Base-by-base conservation (phyloP, 768 basidiomycete genomes). In the Phylloporus sp. region DNA sequence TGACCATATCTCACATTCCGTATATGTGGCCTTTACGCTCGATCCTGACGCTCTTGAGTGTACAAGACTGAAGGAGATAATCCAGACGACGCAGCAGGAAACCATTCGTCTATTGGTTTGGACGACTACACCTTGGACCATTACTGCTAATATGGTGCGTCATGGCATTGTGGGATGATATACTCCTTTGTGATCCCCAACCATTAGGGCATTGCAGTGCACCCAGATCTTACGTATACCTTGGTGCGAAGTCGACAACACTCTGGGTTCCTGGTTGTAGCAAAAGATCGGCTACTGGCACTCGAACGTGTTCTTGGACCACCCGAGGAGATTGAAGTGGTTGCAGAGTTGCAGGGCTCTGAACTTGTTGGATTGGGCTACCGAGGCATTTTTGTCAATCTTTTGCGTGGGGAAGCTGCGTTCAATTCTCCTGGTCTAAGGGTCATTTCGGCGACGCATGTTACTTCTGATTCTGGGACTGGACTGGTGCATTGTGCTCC, bases 81-180 rank as follows among this genome's bases (percentile, higher is more conserved):
- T 78, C 41, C 69, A 65, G 22, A 51, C 71, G 15, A 52, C 76
- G 15, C 47, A 78, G 7, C 57, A 62, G 2, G 63, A 65, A 57
- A 16, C 60, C 44, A 68, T 85, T 11, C 76, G 77, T 26, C 59
- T 97, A 10, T 73, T 93, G 16, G 88, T 95, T 5, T 99, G 95
- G 95, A 98, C 95, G 3, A 98, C 95, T 4, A 98, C 95, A 0
- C 91, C 95, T 1, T 99, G 95, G 95, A 98, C 92, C 5, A 72
- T 98, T 42, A 92, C 90, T 6, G 91, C 92, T 2, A 98, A 99
- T 63, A 92, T 94, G 88, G 94, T 93, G 58, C 36, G 78, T 50
- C 29, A 18, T 40, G 18, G 23, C n/a, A 6, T 41, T 23, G 15
- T 52, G 34, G 34, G 38, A 38, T 9, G 36, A 27, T n/a, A 23